phyloP scores from a whole-genome alignment of 2,329 filamentous ascomycete genomes.

The Aspergillus luchuensis region DNA sequence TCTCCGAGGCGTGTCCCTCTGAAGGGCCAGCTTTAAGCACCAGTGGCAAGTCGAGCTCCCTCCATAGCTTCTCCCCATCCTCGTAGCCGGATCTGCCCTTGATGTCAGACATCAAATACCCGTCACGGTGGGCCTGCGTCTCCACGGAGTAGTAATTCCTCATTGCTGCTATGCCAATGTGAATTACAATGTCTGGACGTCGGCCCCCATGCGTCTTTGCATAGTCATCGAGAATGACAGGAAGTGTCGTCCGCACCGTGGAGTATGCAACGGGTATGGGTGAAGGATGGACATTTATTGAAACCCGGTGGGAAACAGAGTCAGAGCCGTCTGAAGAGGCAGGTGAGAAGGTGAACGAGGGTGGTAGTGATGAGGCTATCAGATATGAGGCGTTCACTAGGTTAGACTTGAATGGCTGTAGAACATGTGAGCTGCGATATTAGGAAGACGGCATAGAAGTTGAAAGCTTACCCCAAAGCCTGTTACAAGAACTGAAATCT shows the following conservation, averaged over 20 bases:
- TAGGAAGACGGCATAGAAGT: not conserved
- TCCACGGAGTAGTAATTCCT: constrained; percentile 71
- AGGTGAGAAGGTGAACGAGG: constrained; percentile 56
- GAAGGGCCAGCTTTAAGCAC: constrained; percentile 56
- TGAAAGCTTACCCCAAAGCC: constrained; percentile 25
- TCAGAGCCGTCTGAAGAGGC: constrained; percentile 17
- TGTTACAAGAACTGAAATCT: constrained; percentile 31
- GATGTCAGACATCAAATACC: constrained; percentile 71
- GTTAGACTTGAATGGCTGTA: constrained; percentile 73
- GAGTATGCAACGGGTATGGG: constrained; percentile 73
- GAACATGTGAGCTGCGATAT: not conserved
- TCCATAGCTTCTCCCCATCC: constrained; percentile 55
- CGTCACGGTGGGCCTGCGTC: constrained; percentile 68
- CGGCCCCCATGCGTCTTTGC: constrained; percentile 41
- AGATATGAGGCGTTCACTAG: constrained; percentile 79
- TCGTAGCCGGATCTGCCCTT: constrained; percentile 54
- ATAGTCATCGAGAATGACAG: constrained; percentile 59
- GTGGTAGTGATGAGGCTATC: constrained; percentile 70
- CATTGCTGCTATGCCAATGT: constrained; percentile 76
- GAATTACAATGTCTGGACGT: constrained; percentile 67
- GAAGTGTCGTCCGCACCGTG: constrained; percentile 64
- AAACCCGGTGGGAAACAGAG: constrained; percentile 34
- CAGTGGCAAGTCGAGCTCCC: constrained; percentile 50
- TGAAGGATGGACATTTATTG: constrained; percentile 58
- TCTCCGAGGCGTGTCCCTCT: constrained; percentile 9